Conservation (phyloP, 1,284 basidiomycete species). For the Rhodotorula mucilaginosa region DNA sequence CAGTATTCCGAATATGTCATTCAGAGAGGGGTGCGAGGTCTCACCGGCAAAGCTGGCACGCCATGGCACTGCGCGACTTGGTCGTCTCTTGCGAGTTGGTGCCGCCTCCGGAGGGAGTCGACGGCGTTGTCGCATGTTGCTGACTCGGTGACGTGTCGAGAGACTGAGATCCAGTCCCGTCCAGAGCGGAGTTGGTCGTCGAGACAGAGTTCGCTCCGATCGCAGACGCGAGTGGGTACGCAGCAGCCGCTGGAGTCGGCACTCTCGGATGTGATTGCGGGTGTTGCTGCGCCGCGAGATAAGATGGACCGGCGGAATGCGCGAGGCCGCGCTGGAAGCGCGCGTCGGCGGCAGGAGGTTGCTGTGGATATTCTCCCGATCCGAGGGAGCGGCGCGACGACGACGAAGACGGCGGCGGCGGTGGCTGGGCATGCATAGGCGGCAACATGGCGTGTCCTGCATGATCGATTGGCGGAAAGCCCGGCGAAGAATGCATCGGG, state of each 20-base stretch:
- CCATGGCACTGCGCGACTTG: constrained; percentile 33
- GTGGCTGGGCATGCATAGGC: not conserved
- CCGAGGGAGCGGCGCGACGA: no score
- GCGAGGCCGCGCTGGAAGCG: no score
- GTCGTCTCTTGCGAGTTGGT: not conserved
- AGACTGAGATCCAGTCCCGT: no score
- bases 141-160: no score
- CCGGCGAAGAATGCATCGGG: not conserved
- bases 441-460: not conserved
- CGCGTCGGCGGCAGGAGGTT: no score
- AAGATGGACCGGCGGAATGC: no score
- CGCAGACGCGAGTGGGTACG: not conserved
- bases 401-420: not conserved
- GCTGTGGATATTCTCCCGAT: no score
- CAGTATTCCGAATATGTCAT: not conserved
- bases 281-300: not conserved
- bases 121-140: not conserved
- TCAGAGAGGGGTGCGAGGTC: not conserved
- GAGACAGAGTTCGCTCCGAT: no score
- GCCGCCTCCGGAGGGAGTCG: not conserved
- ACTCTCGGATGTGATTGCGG: not conserved
- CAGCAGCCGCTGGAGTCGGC: no score
- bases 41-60: constrained; percentile 29
- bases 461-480: not conserved
- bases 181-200: no score